Percentiles rank a stretch among this genome's conserved stretches.
Conservation (phyloP, 306 rosid genomes). For the Vicia sativa region DNA sequence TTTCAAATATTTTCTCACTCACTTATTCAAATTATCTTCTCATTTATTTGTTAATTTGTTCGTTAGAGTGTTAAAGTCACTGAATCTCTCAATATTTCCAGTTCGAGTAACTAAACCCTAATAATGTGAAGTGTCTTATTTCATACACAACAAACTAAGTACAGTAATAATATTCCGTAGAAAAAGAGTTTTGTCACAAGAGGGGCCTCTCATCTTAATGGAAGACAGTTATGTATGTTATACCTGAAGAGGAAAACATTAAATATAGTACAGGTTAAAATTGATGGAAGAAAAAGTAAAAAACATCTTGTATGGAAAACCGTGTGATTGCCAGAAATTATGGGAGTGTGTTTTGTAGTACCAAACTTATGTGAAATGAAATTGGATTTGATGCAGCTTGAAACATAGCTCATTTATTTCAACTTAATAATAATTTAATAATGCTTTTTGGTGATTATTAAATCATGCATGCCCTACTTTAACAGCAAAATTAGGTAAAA, state of each 20-base stretch:
- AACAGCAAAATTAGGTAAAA: slow-evolving; percentile 45
- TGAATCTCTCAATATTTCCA: too few relatives aligned
- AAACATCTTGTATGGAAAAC: slow-evolving; percentile 33
- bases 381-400: slow-evolving; percentile 27
- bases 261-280: slow-evolving; percentile 16
- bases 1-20: too few relatives aligned
- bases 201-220: slow-evolving; percentile 25
- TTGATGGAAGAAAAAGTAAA: slow-evolving; percentile 25
- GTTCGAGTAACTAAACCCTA: background rate
- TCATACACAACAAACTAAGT: slow-evolving; percentile 21
- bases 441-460: slow-evolving; percentile 31
- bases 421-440: slow-evolving; percentile 10
- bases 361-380: slow-evolving; percentile 46
- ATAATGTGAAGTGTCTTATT: background rate
- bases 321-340: slow-evolving; percentile 43
- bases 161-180: background rate
- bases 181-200: slow-evolving; percentile 2
- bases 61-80: too few relatives aligned
- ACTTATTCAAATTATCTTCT: too few relatives aligned
- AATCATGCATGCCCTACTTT: slow-evolving; percentile 43
- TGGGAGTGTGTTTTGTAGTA: slow-evolving; percentile 38
- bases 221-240: slow-evolving; percentile 40
- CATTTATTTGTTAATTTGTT: too few relatives aligned
- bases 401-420: slow-evolving; percentile 29
- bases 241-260: slow-evolving; percentile 23